Base-by-base conservation (phyloP, 2,329 filamentous ascomycete species). In the Chrysoporthe cubensis region DNA sequence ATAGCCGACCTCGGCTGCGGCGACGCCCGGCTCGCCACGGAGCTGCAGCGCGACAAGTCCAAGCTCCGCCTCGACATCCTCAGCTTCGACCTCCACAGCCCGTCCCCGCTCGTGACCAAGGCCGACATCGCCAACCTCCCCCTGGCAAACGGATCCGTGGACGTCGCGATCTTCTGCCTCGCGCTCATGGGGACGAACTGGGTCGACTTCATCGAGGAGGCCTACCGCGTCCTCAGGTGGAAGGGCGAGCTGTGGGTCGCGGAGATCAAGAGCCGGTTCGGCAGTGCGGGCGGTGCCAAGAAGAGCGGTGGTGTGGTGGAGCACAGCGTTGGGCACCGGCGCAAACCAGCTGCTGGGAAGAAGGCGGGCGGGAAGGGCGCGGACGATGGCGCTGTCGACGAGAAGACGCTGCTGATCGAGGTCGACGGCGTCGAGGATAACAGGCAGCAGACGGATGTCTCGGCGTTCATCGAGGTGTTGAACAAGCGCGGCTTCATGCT, bases 181-280 rank as follows among this genome's bases (percentile, higher is more conserved):
- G 96, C 95, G 62, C 87, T 99, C 68, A 99, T 99, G 96, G 96
- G 96, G 76, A 99, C 96, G 66, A 99, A 99, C 81, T 99, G 96
- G 95, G 87, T 97, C 64, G 90, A 93, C 74, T 98, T 99, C 78
- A 87, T 99, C 74, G 96, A 98, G 80, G 96, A 99, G 81, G 95
- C 95, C 16, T 97, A 93, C 83, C 90, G 96, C 65, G 85, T 98
- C 63, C 86, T 99, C 70, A 91, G 93, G 76, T 94, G 94, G 87
- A 95, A 96, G 76, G 96, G 96, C 72, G 96, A 99, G 83, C 89
- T 97, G 65, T 99, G 96, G 96, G 88, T 99, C 63, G 92, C 93
- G 60, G 96, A 99, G 81, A 97, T 60, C 80, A 98, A 98, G 82
- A 93, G 89, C 71, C 91, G 96, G 43, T 98, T 99, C 76, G 90